These are phyloP conservation scores for Amanita rubescens DNA, from an alignment of 768 basidiomycete species.

Conservation along the genomic window DNA sequence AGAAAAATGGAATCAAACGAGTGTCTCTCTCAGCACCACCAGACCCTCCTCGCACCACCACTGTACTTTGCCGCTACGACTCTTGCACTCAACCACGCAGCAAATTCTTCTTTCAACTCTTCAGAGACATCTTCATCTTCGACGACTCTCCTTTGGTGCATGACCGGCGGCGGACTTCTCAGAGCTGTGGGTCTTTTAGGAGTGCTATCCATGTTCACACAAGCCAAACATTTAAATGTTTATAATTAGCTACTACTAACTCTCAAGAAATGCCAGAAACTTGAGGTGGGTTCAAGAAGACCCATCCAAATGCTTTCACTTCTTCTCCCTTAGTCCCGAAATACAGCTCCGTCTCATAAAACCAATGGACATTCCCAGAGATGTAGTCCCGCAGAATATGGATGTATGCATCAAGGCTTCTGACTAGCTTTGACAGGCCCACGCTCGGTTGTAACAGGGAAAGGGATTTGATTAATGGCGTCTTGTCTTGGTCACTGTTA, in stretches of 20 bases:
- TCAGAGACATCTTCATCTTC: not conserved
- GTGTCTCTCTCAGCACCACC: slow-evolving; percentile 10
- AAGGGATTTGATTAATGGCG: slow-evolving; percentile 6
- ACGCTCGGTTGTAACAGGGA: slow-evolving; percentile 1
- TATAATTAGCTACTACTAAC: too few species aligned
- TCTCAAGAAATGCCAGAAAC: too few species aligned
- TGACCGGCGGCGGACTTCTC: not conserved
- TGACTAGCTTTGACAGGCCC: slow-evolving; percentile 10
- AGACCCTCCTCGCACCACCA: slow-evolving; percentile 6
- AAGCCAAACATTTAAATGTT: too few species aligned
- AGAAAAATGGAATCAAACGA: too few species aligned
- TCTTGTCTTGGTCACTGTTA: slow-evolving; percentile 10
- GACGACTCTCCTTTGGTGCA: not conserved
- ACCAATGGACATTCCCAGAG: slow-evolving; percentile 54
- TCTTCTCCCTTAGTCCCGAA: slow-evolving; percentile 51
- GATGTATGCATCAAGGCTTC: slow-evolving; percentile 27
- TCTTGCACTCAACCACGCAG: not conserved
- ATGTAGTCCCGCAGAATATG: slow-evolving; percentile 50
- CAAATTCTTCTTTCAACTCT: not conserved
- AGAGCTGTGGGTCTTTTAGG: not conserved
- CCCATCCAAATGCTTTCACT: slow-evolving; percentile 56
- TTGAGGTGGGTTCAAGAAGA: slow-evolving; percentile 32
- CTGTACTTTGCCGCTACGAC: not conserved
- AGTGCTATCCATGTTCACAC: too few species aligned
- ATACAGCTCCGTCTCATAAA: slow-evolving; percentile 56